Percentiles rank a stretch among this genome's conserved stretches.
Conservation (phyloP, 2,329 filamentous ascomycete genomes). For the Claviceps citrina region DNA sequence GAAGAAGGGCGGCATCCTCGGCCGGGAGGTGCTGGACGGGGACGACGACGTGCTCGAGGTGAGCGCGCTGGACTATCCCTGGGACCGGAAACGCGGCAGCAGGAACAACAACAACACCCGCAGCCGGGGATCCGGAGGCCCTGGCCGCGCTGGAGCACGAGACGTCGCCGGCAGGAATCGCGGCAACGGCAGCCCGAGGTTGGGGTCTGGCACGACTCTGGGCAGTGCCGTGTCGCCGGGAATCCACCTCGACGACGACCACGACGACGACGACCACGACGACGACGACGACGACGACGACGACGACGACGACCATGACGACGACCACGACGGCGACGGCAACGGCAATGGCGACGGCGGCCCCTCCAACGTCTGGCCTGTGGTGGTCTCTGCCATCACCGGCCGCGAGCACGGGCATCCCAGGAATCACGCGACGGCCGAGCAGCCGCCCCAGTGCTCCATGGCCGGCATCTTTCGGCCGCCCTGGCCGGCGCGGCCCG, state of each 20-base stretch:
- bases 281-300: slow-evolving; percentile 12
- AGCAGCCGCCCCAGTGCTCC: slow-evolving; percentile 14
- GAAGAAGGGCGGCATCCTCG: slow-evolving; percentile 83
- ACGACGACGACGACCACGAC: too few species aligned
- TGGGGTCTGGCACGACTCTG: slow-evolving; percentile 4
- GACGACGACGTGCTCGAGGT: slow-evolving; percentile 82
- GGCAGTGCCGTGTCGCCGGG: not conserved
- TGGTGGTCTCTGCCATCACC: slow-evolving; percentile 14
- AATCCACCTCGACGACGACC: too few species aligned
- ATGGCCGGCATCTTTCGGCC: slow-evolving; percentile 29
- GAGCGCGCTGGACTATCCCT: slow-evolving; percentile 34
- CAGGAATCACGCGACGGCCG: slow-evolving; percentile 9
- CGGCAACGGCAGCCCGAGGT: slow-evolving; percentile 11
- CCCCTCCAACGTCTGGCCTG: slow-evolving; percentile 14
- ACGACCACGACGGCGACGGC: not conserved
- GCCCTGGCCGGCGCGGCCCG: slow-evolving; percentile 41
- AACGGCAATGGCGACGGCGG: not conserved
- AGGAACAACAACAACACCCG: slow-evolving; percentile 11
- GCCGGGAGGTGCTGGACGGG: slow-evolving; percentile 81
- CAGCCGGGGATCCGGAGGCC: slow-evolving; percentile 9
- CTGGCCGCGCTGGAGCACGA: too few species aligned
- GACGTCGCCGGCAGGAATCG: slow-evolving; percentile 10
- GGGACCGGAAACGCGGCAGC: slow-evolving; percentile 24
- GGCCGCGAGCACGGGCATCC: slow-evolving; percentile 13
- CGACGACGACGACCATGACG: not conserved